A percentile compares a stretch with the other conserved stretches of the same genome.
Evolutionary conservation across 2,329 filamentous ascomycete species (phyloP).

Genomic region (Ramularia endophylla): DNA sequence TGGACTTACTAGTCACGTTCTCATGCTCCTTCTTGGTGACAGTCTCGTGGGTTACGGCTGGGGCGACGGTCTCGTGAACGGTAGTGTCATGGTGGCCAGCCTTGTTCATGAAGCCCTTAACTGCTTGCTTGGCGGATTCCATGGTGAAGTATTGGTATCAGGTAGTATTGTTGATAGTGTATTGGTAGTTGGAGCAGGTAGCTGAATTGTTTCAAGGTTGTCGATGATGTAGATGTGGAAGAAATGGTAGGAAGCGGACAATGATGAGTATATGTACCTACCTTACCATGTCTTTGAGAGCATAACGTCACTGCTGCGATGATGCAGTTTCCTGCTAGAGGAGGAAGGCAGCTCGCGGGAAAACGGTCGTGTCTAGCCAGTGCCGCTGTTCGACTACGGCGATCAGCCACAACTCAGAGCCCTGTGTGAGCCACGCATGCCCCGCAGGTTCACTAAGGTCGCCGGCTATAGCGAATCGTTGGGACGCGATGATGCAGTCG

Average conservation of each 20-base stretch:
- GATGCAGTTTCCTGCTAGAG: not conserved
- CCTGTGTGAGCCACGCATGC: too few relatives aligned
- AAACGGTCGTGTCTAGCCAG: too few relatives aligned
- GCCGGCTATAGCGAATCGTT: too few relatives aligned
- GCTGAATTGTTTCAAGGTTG: too few relatives aligned
- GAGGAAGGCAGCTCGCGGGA: too few relatives aligned
- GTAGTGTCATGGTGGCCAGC: constrained; percentile 64
- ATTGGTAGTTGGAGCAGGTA: constrained; percentile 1
- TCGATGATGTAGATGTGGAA: not conserved
- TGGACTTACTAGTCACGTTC: constrained; percentile 45
- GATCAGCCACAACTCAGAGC: too few relatives aligned
- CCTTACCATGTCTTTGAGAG: not conserved
- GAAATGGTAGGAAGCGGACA: not conserved
- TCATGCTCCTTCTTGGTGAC: constrained; percentile 50
- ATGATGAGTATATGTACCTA: constrained; percentile 2
- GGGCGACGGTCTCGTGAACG: constrained; percentile 59
- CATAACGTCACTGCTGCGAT: not conserved
- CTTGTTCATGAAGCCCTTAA: constrained; percentile 43
- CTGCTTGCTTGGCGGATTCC: constrained; percentile 60
- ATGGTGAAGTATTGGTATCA: constrained; percentile 38
- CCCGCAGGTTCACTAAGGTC: too few relatives aligned
- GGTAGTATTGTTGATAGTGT: constrained; percentile 10
- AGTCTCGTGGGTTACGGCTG: constrained; percentile 43
- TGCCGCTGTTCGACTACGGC: too few relatives aligned
- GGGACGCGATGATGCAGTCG: too few relatives aligned